Evolutionary conservation across 1,284 basidiomycete genomes (phyloP).

Genomic region (Inonotus obliquus): DNA sequence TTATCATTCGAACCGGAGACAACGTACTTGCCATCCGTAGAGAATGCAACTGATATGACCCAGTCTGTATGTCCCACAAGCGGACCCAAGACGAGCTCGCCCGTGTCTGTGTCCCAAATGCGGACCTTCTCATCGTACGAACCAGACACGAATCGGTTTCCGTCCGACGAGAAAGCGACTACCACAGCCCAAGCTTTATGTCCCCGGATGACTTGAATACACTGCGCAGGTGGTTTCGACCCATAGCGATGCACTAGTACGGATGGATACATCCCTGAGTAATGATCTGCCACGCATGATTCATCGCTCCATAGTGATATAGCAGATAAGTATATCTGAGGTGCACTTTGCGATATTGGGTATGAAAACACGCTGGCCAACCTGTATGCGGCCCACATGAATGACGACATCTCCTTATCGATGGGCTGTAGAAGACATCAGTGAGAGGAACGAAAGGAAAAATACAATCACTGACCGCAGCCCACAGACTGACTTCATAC

Average conservation of each 20-base stretch:
- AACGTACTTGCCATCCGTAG: background rate
- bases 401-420: background rate
- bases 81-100: background rate
- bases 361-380: no score
- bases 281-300: background rate
- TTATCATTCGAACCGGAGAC: background rate
- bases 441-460: no score
- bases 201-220: background rate
- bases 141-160: background rate
- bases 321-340: no score
- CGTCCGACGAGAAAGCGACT: background rate
- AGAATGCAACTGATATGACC: background rate
- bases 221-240: background rate
- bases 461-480: no score
- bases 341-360: no score
- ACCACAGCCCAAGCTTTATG: background rate
- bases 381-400: no score
- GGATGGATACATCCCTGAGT: background rate
- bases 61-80: background rate
- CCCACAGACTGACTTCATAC: background rate
- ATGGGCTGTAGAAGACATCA: background rate
- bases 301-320: no score
- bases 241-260: background rate
- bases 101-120: conserved; percentile 2
- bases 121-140: background rate